These are phyloP conservation scores for Paradendryphiella salina DNA, from an alignment of 2,329 filamentous ascomycete species.

Conservation along the genomic window DNA sequence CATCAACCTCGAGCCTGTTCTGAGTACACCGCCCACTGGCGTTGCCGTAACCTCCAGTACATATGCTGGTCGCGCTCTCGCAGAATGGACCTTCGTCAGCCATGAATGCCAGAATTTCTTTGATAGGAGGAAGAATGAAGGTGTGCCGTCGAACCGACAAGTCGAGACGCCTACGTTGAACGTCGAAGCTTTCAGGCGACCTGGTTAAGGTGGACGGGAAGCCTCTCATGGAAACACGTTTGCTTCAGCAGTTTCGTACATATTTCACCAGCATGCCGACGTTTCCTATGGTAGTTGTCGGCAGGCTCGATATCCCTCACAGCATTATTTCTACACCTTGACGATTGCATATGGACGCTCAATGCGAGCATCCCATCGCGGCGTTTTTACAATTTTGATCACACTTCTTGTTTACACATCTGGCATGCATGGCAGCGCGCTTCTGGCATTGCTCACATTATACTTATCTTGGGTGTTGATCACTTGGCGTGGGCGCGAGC, in stretches of 20 bases:
- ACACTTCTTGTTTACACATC: constrained; percentile 4
- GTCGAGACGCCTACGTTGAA: constrained; percentile 70
- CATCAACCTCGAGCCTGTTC: constrained; percentile 34
- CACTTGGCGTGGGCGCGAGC: no score
- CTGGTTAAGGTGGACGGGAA: constrained; percentile 30
- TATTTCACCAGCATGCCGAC: constrained; percentile 7
- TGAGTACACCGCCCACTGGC: constrained; percentile 43
- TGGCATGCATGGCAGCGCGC: constrained; percentile 35
- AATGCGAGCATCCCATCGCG: constrained; percentile 7
- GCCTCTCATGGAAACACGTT: background rate
- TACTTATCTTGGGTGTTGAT: background rate
- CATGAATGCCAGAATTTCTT: constrained; percentile 81
- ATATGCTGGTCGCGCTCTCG: constrained; percentile 72
- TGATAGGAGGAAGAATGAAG: constrained; percentile 73
- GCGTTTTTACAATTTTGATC: constrained; percentile 12
- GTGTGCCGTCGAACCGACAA: constrained; percentile 65
- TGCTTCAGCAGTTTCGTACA: constrained; percentile 2
- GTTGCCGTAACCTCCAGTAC: constrained; percentile 51
- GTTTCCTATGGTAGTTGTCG: constrained; percentile 15
- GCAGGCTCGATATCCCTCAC: constrained; percentile 26
- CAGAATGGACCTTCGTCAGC: constrained; percentile 76
- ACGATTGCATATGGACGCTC: constrained; percentile 26
- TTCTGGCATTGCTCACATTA: constrained; percentile 25
- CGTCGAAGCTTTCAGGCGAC: constrained; percentile 64
- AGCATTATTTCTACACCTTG: constrained; percentile 10